phyloP scores from a whole-genome alignment of 441 rosid genomes.

The Pelargonium fulgidum region DNA sequence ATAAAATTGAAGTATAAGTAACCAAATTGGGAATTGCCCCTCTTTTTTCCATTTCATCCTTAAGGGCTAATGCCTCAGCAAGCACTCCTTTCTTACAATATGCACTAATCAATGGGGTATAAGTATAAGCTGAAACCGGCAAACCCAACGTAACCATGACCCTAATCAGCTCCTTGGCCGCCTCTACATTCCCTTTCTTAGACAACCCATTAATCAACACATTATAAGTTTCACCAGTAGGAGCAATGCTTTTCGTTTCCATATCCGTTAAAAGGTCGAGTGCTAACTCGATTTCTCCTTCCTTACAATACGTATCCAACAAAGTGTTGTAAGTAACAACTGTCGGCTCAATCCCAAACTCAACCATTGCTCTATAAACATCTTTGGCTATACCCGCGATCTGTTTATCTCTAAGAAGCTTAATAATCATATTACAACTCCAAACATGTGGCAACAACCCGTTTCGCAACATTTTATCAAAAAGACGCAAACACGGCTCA shows the following conservation, averaged over 20 bases:
- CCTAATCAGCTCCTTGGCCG: conserved; percentile 42
- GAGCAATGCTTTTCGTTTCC: conserved; percentile 33
- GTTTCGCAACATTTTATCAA: conserved; percentile 48
- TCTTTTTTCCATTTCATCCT: conserved; percentile 41
- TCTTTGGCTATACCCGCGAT: conserved; percentile 31
- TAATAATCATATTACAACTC: conserved; percentile 57
- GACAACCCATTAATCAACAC: conserved; percentile 53
- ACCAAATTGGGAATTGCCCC: conserved; percentile 38
- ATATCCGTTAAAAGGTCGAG: conserved; percentile 42
- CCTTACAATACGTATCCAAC: conserved; percentile 47
- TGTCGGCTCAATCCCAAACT: conserved; percentile 45
- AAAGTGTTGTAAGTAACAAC: conserved; percentile 48
- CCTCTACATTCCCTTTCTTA: conserved; percentile 41
- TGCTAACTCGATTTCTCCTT: conserved; percentile 43
- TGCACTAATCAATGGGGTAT: conserved; percentile 56
- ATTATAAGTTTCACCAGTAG: conserved; percentile 50
- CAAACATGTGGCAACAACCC: conserved; percentile 51
- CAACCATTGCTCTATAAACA: conserved; percentile 42
- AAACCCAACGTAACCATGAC: conserved; percentile 48
- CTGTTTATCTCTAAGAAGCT: conserved; percentile 42
- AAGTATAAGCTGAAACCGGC: conserved; percentile 40
- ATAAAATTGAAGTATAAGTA: conserved; percentile 44
- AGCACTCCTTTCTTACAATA: conserved; percentile 48
- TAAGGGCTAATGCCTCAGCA: conserved; percentile 40
- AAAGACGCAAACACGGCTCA: conserved; percentile 52